These are phyloP conservation scores for Rubia balearica DNA, from an alignment of 305 asterid species.

Conservation along the genomic window DNA sequence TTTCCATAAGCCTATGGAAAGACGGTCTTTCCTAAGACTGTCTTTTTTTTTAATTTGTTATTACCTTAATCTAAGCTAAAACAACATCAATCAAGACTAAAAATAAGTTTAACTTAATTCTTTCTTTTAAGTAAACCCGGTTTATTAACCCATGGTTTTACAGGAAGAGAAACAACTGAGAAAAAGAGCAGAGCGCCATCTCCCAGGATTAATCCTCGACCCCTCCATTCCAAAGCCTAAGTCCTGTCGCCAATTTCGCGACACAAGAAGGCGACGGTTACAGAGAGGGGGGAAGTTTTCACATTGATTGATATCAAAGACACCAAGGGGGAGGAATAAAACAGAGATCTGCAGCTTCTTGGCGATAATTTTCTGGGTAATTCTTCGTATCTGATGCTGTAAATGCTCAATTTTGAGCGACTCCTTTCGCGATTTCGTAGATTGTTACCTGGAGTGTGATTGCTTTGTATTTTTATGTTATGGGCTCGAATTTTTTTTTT, in stretches of 20 bases:
- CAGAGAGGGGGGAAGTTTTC: constrained; percentile 11
- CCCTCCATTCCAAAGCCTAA: constrained; percentile 14
- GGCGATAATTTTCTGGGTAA: constrained; percentile 16
- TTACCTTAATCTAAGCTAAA: neutral
- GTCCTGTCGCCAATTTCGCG: constrained; percentile 3
- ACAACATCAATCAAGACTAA: neutral
- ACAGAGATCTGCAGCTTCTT: constrained; percentile 21
- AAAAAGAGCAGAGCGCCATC: constrained; percentile 2
- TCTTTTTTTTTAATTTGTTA: no score
- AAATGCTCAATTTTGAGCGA: constrained; percentile 10
- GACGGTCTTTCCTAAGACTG: no score
- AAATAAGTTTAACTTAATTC: neutral
- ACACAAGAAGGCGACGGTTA: constrained; percentile 1
- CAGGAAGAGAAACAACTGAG: constrained; percentile 13
- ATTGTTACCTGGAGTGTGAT: constrained; percentile 4
- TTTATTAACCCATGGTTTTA: constrained; percentile 6
- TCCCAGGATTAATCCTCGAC: constrained; percentile 19
- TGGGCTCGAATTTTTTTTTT: neutral
- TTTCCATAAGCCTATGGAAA: no score
- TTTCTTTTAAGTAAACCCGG: neutral
- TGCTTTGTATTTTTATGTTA: constrained; percentile 6
- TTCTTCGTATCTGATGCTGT: constrained; percentile 15
- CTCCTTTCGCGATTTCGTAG: constrained; percentile 4
- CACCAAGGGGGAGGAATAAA: constrained; percentile 1
- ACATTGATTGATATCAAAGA: neutral